Conservation (phyloP, 805 yeast genomes). For the Teunomyces gatunensis region DNA sequence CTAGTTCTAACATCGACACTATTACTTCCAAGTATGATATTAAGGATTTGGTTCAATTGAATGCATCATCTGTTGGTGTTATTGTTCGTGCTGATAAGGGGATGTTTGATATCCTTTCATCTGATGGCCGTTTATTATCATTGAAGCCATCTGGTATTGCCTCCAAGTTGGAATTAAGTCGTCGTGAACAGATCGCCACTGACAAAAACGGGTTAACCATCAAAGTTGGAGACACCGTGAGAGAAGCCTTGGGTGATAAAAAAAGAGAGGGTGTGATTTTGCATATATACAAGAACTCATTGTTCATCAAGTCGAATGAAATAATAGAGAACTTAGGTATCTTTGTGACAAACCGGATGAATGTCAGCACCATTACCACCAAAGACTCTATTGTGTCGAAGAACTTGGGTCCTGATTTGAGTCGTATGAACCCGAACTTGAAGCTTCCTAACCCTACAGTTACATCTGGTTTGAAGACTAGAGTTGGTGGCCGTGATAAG, state of each 20-base stretch:
- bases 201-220: conserved; percentile 84
- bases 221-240: conserved; percentile 89
- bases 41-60: conserved; percentile 86
- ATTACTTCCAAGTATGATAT: conserved; percentile 77
- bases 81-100: conserved; percentile 88
- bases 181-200: conserved; percentile 77
- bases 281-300: conserved; percentile 76
- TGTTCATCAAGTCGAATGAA: conserved; percentile 79
- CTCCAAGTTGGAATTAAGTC: conserved; percentile 62
- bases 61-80: conserved; percentile 84
- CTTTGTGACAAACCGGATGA: conserved; percentile 72
- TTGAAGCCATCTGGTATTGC: conserved; percentile 82
- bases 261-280: conserved; percentile 84
- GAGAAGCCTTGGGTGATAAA: conserved; percentile 62
- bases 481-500: conserved; percentile 72
- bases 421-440: conserved; percentile 81
- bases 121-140: conserved; percentile 72
- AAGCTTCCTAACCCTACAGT: conserved; percentile 57
- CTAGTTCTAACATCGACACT: conserved; percentile 54
- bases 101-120: conserved; percentile 71
- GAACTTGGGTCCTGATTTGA: conserved; percentile 61
- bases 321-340: conserved; percentile 87
- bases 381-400: conserved; percentile 68
- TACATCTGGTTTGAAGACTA: conserved; percentile 47
- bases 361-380: conserved; percentile 80